These are phyloP conservation scores for Lichtheimia hyalospora DNA, from an alignment of 371 early-diverging fungal species.

Conservation along the genomic window DNA sequence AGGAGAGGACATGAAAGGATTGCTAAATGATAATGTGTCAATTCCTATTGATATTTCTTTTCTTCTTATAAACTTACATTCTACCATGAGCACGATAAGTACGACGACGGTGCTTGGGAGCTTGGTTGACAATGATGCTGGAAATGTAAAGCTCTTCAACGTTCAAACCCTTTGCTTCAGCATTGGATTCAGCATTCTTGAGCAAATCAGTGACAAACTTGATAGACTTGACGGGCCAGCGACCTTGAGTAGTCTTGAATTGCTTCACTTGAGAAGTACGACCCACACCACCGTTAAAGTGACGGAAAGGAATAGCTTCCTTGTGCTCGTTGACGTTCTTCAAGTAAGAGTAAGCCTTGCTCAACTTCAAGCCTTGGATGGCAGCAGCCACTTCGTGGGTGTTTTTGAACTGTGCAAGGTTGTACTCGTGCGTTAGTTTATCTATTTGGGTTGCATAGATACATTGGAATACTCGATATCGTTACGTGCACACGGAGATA, in stretches of 20 bases:
- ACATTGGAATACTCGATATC: constrained; percentile 16
- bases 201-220: constrained; percentile 90
- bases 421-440: not conserved
- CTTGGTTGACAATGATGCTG: constrained; percentile 98
- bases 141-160: constrained; percentile 85
- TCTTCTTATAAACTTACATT: constrained; percentile 14
- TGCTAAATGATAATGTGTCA: constrained; percentile 20
- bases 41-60: not conserved
- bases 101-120: constrained; percentile 97
- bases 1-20: constrained; percentile 94
- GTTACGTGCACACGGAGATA: constrained; percentile 94
- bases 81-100: constrained; percentile 99
- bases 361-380: constrained; percentile 92
- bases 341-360: constrained; percentile 94
- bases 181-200: constrained; percentile 96
- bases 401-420: constrained; percentile 79
- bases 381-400: constrained; percentile 97
- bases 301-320: constrained; percentile 96
- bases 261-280: constrained; percentile 97
- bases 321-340: constrained; percentile 94
- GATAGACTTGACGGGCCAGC: constrained; percentile 98
- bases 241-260: constrained; percentile 88
- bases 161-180: constrained; percentile 93
- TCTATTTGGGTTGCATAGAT: constrained; percentile 15
- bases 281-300: constrained; percentile 96